Evolutionary conservation across 2,329 filamentous ascomycete species (phyloP).

Genomic region (Paradendryphiella salina): DNA sequence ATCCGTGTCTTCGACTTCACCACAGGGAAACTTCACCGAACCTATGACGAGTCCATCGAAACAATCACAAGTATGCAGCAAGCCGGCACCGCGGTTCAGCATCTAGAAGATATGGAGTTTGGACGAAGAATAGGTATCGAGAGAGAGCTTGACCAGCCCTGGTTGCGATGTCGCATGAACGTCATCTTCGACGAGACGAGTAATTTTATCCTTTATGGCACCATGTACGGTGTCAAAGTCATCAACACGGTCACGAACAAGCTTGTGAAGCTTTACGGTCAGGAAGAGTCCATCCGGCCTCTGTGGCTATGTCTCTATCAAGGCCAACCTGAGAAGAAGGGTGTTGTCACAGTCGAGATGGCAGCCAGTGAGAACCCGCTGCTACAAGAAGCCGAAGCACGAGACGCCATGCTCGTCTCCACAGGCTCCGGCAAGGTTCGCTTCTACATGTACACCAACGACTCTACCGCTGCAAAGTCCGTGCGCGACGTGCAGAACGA

Average conservation of each 20-base stretch:
- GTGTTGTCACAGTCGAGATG: conserved; percentile 92
- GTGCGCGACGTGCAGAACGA: conserved; percentile 94
- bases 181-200: conserved; percentile 95
- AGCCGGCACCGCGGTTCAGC: conserved; percentile 78
- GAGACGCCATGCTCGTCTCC: conserved; percentile 84
- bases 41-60: conserved; percentile 90
- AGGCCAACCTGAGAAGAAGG: conserved; percentile 92
- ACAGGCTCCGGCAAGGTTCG: conserved; percentile 86
- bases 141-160: conserved; percentile 75
- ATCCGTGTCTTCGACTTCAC: conserved; percentile 92
- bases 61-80: conserved; percentile 95
- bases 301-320: conserved; percentile 88
- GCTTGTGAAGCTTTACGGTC: conserved; percentile 85
- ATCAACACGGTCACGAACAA: conserved; percentile 95
- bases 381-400: conserved; percentile 84
- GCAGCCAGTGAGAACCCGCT: conserved; percentile 92
- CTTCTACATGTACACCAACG: conserved; percentile 98
- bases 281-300: conserved; percentile 83
- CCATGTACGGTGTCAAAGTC: conserved; percentile 89
- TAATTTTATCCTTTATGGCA: conserved; percentile 93
- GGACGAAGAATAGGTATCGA: conserved; percentile 84
- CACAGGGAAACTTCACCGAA: conserved; percentile 82
- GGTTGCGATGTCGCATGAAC: conserved; percentile 72
- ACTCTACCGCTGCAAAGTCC: conserved; percentile 60
- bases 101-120: conserved; percentile 89